These are phyloP conservation scores for Diaporthe ampelina DNA, from an alignment of 2,329 filamentous ascomycete genomes.

Conservation along the genomic window DNA sequence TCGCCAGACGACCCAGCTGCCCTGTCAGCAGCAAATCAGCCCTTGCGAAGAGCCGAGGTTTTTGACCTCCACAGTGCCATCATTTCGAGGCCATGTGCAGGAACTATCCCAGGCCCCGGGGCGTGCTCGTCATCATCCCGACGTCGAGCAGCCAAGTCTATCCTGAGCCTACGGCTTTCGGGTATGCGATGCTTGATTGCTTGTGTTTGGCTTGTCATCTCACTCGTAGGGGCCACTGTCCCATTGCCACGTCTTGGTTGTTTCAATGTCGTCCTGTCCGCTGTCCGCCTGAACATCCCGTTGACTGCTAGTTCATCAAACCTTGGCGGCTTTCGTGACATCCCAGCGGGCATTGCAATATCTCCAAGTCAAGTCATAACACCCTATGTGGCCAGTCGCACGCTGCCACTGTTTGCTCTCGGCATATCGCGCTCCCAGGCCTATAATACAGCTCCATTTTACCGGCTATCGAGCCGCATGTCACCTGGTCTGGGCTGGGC, in stretches of 20 bases:
- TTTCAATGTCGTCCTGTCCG: conserved; percentile 26
- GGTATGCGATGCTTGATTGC: conserved; percentile 27
- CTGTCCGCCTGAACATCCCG: conserved; percentile 17
- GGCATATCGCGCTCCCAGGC: conserved; percentile 16
- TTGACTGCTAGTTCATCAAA: conserved; percentile 27
- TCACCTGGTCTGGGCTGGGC: background rate
- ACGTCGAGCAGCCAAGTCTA: conserved; percentile 22
- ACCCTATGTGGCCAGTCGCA: conserved; percentile 22
- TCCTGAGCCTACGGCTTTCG: conserved; percentile 2
- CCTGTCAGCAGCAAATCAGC: background rate
- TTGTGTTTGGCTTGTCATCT: conserved; percentile 28
- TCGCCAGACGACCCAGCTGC: background rate
- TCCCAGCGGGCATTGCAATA: conserved; percentile 15
- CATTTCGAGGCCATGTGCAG: background rate
- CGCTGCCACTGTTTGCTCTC: conserved; percentile 5
- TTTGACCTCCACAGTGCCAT: too few species aligned
- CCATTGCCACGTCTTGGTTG: conserved; percentile 32
- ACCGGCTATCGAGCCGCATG: conserved; percentile 3
- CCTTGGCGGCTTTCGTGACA: conserved; percentile 4
- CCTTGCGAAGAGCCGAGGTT: background rate
- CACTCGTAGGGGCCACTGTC: background rate
- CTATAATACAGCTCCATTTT: background rate
- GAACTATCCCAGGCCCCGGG: background rate
- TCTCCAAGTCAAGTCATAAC: background rate
- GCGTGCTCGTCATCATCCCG: conserved; percentile 11